Evolutionary conservation across 176 grass and related monocot genomes (phyloP).

Genomic region (Oryza nivara): DNA sequence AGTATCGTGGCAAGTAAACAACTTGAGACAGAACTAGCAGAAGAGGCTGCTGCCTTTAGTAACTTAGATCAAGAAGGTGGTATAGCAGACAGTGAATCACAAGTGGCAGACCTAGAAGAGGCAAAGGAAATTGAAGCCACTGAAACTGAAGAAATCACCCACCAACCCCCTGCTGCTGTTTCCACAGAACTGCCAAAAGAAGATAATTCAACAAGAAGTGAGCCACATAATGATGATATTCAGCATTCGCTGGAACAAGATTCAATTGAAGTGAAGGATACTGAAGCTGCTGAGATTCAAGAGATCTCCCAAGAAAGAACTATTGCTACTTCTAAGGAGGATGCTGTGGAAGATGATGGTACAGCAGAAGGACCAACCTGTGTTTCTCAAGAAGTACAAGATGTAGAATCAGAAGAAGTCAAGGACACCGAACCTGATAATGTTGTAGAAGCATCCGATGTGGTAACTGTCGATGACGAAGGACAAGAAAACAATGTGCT

Average conservation of each 20-base stretch:
- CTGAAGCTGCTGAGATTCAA: slow-evolving; percentile 13
- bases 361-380: slow-evolving; percentile 32
- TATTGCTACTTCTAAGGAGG: slow-evolving; percentile 32
- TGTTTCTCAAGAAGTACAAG: slow-evolving; percentile 36
- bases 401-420: slow-evolving; percentile 41
- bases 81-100: slow-evolving; percentile 13
- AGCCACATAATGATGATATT: slow-evolving; percentile 38
- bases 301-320: slow-evolving; percentile 18
- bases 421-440: slow-evolving; percentile 20
- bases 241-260: slow-evolving; percentile 3
- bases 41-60: background rate
- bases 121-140: slow-evolving; percentile 22
- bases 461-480: slow-evolving; percentile 18
- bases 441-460: slow-evolving; percentile 27
- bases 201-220: slow-evolving; percentile 35
- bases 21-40: slow-evolving; percentile 15
- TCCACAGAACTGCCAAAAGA: slow-evolving; percentile 34
- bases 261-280: slow-evolving; percentile 32
- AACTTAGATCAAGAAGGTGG: slow-evolving; percentile 18
- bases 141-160: slow-evolving; percentile 32
- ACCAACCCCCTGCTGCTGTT: slow-evolving; percentile 24
- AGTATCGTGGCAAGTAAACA: slow-evolving; percentile 7
- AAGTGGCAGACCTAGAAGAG: slow-evolving; percentile 34
- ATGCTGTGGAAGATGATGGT: slow-evolving; percentile 23
- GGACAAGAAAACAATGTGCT: slow-evolving; percentile 25